phyloP scores from a whole-genome alignment of 805 yeast genomes.

The Myxozyma geophila region DNA sequence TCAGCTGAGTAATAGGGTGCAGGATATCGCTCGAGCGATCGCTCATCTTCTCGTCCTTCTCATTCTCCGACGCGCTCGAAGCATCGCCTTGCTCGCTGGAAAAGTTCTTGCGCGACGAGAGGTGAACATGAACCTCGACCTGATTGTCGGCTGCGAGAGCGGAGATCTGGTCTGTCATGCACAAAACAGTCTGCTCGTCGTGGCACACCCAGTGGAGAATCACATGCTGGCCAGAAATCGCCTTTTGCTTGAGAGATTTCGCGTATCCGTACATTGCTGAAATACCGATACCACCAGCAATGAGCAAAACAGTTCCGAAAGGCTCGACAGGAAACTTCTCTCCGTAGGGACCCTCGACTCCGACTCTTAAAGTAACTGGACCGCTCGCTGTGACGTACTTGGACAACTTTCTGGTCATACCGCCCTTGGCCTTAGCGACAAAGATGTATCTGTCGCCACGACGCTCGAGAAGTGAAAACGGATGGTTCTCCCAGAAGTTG shows the following conservation, averaged over 20 bases:
- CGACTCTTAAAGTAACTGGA: background rate
- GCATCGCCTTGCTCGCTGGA: background rate
- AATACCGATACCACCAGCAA: constrained; percentile 71
- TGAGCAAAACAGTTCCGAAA: constrained; percentile 53
- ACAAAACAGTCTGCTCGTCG: background rate
- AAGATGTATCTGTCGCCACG: constrained; percentile 12
- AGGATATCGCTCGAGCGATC: background rate
- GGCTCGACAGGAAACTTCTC: constrained; percentile 52
- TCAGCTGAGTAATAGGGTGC: background rate
- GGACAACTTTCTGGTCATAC: constrained; percentile 21
- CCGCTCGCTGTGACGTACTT: constrained; percentile 3
- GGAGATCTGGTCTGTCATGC: constrained; percentile 4
- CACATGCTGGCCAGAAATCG: constrained; percentile 15
- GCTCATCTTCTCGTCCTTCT: constrained; percentile 12
- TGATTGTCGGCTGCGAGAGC: background rate
- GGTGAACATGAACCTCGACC: constrained; percentile 18
- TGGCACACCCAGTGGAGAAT: constrained; percentile 25
- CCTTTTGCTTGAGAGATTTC: constrained; percentile 30
- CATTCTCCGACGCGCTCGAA: background rate
- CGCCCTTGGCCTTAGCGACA: constrained; percentile 18
- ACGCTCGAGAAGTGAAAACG: constrained; percentile 27
- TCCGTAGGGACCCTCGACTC: constrained; percentile 68
- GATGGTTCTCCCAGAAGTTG: constrained; percentile 31
- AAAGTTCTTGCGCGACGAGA: constrained; percentile 2
- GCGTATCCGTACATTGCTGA: constrained; percentile 60